Base-by-base conservation (phyloP, 768 basidiomycete genomes). In the Daedaleopsis nitida region DNA sequence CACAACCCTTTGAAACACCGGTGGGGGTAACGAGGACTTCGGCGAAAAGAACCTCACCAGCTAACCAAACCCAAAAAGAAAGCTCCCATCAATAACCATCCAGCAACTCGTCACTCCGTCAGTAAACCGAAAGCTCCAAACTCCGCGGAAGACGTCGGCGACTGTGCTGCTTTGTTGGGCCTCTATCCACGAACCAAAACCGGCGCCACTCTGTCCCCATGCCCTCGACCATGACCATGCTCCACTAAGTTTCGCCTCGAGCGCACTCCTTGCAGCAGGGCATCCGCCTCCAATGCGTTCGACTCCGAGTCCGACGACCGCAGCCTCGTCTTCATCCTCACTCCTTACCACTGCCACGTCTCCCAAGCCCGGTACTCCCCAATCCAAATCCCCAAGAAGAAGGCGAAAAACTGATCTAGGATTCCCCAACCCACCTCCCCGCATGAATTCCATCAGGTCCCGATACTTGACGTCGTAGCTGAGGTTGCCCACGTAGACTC, bases 21-120 rank as follows among this genome's bases (percentile, higher is more conserved):
- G 92, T 96, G 16, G 96, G 96, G 7, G 97, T 97, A 68, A 95
- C 82, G 72, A 99, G 87, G 69, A 99, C 94, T 88, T 99, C 96
- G 85, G 96, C 92, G 87, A 99, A 99, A 77, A 96, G 89, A 74
- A 98, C 96, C 83, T 96, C 95, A 84, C 96, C 96, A 87, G 94
- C 96, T 96, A 88, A 86, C 62, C 84, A 83, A 87, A 80, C 87
- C 87, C 86, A 82, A 87, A 84, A 86, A 82, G 85, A 91, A 89
- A 92, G 84, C 87, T 88, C 88, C 89, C 88, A 91, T 92, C 88
- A 92, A 92, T 91, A 76, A 70, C 73, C 71, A 88, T 90, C 89
- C 88, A 89, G 84, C 85, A 80, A 82, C 84, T 89, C 75, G 73
- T 63, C 75, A 85, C 72, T 73, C 80, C 79, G 75, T 75, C 73